Evolutionary conservation across 805 yeast species (phyloP), one percentile per base, ranked within the genome.

Genomic region (Sungouiella thailandica): DNA sequence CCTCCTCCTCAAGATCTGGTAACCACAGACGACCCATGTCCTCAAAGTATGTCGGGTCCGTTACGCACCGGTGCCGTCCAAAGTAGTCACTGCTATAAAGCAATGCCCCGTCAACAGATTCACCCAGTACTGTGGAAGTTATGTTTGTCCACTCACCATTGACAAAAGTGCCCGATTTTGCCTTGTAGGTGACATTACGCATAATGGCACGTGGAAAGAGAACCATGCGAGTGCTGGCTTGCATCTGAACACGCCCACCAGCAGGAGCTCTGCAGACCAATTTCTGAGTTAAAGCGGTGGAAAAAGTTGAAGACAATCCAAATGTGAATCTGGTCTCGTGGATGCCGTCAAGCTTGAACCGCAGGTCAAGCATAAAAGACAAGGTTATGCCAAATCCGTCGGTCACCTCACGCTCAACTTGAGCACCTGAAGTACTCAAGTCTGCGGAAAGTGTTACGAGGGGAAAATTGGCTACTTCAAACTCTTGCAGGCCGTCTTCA

Each of bases 231-330:
- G 35, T 45, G 31, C 42, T 45, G 14, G 39, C 46, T 35, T 45
- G 49, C 25, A 45, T 26, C 33, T 45, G 49, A 18, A 30, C 44
- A 4, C 34, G 30, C 22, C 43, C 48, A 4, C 49, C 49, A 7
- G 49, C 36, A 7, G 32, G 20, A 12, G 47, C 42, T 8, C 36
- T 28, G 35, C 49, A 45, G 14, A 42, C 36, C 23, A 45, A 31
- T 11, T 30, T 37, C 20, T 43, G 44, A 4, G 27, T n/a, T 17
- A 25, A 7, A 16, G 28, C 12, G 11, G 11, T 7, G 11, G 17
- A 5, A 15, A 12, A 25, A 6, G 17, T 7, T 5, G 16, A 25
- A 17, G 8, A 16, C 17, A 25, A 13, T 14, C 17, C 16, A 11
- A 17, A 7, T 6, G 28, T 25, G 9, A 25, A 7, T 5, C 28